Base-by-base conservation (phyloP, 495 filamentous ascomycete species). In the Parathielavia hyrcaniae region DNA sequence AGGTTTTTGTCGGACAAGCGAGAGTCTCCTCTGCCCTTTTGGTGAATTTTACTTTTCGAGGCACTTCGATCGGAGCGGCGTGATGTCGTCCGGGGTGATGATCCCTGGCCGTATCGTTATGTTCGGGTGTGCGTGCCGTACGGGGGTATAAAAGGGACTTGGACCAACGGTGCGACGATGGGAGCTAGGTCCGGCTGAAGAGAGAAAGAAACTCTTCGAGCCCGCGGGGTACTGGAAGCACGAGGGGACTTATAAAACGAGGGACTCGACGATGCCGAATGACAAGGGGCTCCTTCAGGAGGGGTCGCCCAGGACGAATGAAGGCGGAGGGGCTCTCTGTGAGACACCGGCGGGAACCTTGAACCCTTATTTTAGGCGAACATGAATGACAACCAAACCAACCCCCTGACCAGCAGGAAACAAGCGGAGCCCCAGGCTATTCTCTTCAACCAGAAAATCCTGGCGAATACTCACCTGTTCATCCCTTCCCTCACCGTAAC, bases 381-480 rank as follows among this genome's bases (percentile, higher is more conserved):
- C 49, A 48, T 35, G 52, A 43, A 46, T 20, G 38, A 30, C 3
- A 30, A 30, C 13, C 39, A 35, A 41, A 26, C 45, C 32, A 44
- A 2, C 46, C 8, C 45, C 55, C 38, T 41, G 50, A 53, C 43
- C 47, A 50, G 55, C 10, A 44, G 53, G 47, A 34, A 52, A 40
- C 45, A 20, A 50, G 54, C 54, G 23, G 23, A 40, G 44, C 43
- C 44, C 44, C 9, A 41, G 22, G 17, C 30, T 32, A 46, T 52
- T 52, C 49, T 52, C 49, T 40, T 59, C 59, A 69, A 47, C 60
- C 63, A 68, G 63, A 68, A 61, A 59, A 63, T 40, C 50, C 64
- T 68, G 66, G 66, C 64, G 66, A 70, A 50, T 44, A 46, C 47
- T 46, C 66, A 54, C 56, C 56, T 58, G 56, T 56, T 58, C 53